These are phyloP conservation scores for Diplotaxis tenuifolia DNA, from an alignment of 345 rosid genomes.

Conservation along the genomic window DNA sequence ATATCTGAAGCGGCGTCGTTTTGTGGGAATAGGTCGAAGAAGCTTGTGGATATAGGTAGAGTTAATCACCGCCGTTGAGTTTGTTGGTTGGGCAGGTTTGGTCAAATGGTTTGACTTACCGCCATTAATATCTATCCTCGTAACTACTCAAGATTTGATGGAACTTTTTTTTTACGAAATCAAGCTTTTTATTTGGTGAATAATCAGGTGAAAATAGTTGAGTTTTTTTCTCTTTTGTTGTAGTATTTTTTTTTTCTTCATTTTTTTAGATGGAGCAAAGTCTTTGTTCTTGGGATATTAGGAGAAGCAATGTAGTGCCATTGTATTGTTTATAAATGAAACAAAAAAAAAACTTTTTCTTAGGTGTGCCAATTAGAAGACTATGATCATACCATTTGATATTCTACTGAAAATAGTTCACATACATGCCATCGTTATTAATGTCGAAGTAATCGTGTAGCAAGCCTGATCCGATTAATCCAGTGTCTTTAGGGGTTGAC, in stretches of 20 bases:
- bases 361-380: neutral
- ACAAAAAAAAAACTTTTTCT: neutral
- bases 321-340: too few relatives aligned
- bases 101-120: conserved; percentile 35
- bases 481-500: neutral
- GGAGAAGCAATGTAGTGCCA: neutral
- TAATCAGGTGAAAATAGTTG: conserved; percentile 2
- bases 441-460: neutral
- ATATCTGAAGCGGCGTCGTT: conserved; percentile 70
- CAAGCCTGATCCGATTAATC: neutral
- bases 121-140: conserved; percentile 1
- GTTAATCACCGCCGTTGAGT: conserved; percentile 60
- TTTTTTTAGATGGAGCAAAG: conserved; percentile 11
- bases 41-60: conserved; percentile 86
- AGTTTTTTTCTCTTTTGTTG: neutral
- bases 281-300: conserved; percentile 11
- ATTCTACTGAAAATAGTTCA: neutral
- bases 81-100: conserved; percentile 9
- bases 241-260: neutral
- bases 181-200: conserved; percentile 20
- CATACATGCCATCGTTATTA: neutral
- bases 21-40: conserved; percentile 75
- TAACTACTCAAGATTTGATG: conserved; percentile 5
- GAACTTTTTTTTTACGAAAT: conserved; percentile 5
- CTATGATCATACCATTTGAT: neutral